Percentiles rank a stretch among this genome's conserved stretches.
Evolutionary conservation across 2,329 filamentous ascomycete species (phyloP).

Genomic region (Talaromyces sp.): DNA sequence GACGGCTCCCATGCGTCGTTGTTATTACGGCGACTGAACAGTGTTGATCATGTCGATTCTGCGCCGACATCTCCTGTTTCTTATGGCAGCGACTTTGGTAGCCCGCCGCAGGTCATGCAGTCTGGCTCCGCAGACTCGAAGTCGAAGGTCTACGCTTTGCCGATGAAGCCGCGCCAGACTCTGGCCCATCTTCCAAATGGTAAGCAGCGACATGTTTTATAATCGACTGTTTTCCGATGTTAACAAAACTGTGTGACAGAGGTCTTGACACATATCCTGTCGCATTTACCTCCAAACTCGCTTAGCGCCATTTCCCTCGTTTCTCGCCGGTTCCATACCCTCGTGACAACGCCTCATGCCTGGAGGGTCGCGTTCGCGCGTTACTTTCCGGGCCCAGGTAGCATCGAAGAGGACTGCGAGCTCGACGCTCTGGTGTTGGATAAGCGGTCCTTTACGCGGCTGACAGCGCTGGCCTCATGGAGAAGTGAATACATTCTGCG

Average conservation of each 20-base stretch:
- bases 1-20: conserved; percentile 15
- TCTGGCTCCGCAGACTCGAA: conserved; percentile 1
- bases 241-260: conserved; percentile 50
- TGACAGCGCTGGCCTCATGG: conserved; percentile 86
- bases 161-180: conserved; percentile 42
- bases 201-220: conserved; percentile 35
- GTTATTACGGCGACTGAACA: conserved; percentile 27
- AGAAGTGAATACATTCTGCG: conserved; percentile 90
- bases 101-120: neutral
- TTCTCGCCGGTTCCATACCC: conserved; percentile 76
- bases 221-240: conserved; percentile 10
- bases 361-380: conserved; percentile 91
- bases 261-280: conserved; percentile 84
- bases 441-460: conserved; percentile 71
- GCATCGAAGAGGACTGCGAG: conserved; percentile 40
- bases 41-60: conserved; percentile 13
- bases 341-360: conserved; percentile 86
- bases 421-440: conserved; percentile 62
- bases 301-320: conserved; percentile 78
- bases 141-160: conserved; percentile 49
- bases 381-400: conserved; percentile 75
- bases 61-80: conserved; percentile 42
- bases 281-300: conserved; percentile 80
- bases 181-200: conserved; percentile 73
- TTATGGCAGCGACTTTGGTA: conserved; percentile 35